Percentiles rank a stretch among this genome's conserved stretches.
phyloP scores from a whole-genome alignment of 1,139 yeast genomes.

The Taiozyma sp. region DNA sequence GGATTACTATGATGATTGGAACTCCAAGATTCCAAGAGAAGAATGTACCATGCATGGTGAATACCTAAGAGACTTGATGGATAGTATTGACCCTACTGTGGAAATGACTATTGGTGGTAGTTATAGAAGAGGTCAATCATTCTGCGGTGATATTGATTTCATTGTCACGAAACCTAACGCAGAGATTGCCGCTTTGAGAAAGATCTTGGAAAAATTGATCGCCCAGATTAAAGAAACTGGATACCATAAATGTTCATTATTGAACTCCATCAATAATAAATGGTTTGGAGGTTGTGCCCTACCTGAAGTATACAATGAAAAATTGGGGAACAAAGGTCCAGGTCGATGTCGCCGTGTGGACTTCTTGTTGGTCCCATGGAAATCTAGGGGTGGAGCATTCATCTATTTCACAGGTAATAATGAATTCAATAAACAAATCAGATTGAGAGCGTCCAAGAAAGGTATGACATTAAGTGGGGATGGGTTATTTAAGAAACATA shows the following conservation, averaged over 20 bases:
- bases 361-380: conserved; percentile 45
- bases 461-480: conserved; percentile 43
- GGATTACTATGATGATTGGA: conserved; percentile 47
- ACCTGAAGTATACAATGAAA: conserved; percentile 13
- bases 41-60: conserved; percentile 41
- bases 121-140: conserved; percentile 42
- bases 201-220: conserved; percentile 27
- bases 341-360: conserved; percentile 50
- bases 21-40: conserved; percentile 38
- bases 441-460: conserved; percentile 39
- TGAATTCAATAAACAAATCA: conserved; percentile 45
- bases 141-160: conserved; percentile 57
- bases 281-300: conserved; percentile 18
- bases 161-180: conserved; percentile 39
- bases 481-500: conserved; percentile 36
- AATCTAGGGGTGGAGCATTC: conserved; percentile 45
- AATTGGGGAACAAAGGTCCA: conserved; percentile 11
- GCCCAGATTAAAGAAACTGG: conserved; percentile 21
- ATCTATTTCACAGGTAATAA: conserved; percentile 57
- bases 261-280: conserved; percentile 5
- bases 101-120: conserved; percentile 47
- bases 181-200: conserved; percentile 18
- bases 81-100: conserved; percentile 33
- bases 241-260: conserved; percentile 14
- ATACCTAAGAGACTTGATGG: conserved; percentile 29